phyloP scores from a whole-genome alignment of 257 asterid species.

The Penstemon eatonii region DNA sequence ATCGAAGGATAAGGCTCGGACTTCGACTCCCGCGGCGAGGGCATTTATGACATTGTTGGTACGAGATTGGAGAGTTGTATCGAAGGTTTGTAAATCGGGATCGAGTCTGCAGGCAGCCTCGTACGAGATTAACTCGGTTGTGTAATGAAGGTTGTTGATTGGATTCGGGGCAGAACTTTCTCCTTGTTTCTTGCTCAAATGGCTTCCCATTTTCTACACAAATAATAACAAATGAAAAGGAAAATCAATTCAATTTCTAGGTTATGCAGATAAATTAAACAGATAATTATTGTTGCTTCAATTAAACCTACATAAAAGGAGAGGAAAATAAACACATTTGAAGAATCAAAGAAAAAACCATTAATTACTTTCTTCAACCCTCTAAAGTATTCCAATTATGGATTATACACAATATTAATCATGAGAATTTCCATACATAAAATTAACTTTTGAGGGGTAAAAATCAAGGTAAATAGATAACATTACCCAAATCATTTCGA shows the following conservation, averaged over 20 bases:
- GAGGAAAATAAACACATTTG: too few relatives aligned
- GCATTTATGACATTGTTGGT: conserved; percentile 64
- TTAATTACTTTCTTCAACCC: too few relatives aligned
- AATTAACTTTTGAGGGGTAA: too few relatives aligned
- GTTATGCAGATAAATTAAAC: conserved; percentile 7
- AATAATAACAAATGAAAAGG: background rate
- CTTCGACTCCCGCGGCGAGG: conserved; percentile 88
- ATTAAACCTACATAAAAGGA: too few relatives aligned
- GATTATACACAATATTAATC: too few relatives aligned
- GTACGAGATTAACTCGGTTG: conserved; percentile 59
- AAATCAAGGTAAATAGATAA: background rate
- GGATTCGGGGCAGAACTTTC: conserved; percentile 56
- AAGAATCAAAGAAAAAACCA: too few relatives aligned
- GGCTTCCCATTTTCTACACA: conserved; percentile 66
- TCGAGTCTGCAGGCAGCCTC: conserved; percentile 82
- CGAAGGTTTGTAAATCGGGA: conserved; percentile 65
- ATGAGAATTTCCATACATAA: too few relatives aligned
- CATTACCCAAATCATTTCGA: too few relatives aligned
- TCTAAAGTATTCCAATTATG: too few relatives aligned
- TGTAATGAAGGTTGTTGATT: conserved; percentile 53
- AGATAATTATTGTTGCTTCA: conserved; percentile 4
- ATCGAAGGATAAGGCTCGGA: conserved; percentile 76
- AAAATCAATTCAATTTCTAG: background rate
- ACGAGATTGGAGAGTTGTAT: conserved; percentile 59
- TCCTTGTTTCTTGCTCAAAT: conserved; percentile 74